Evolutionary conservation across 2,329 filamentous ascomycete genomes (phyloP), one percentile per base, ranked within the genome.

Genomic region (Paecilomyces sp.): DNA sequence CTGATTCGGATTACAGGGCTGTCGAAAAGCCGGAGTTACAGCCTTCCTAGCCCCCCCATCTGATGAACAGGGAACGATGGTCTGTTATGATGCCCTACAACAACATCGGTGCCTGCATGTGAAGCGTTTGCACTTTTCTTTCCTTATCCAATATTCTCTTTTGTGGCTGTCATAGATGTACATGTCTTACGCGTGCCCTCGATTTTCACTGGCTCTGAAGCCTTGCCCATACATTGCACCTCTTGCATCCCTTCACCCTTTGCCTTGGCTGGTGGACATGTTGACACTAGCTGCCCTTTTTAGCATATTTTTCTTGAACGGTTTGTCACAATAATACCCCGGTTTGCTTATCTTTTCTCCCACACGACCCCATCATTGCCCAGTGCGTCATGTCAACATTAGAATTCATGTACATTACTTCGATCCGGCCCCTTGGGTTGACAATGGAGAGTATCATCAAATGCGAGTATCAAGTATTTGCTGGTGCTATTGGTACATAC

Each of bases 1-100:
- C 68, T 51, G 66, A 72, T 18, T 60, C 64, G 36, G 62, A 68
- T 13, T 71, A 73, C 56, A 58, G 70, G 15, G 66, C 67, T 53
- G 65, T 68, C 7, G 65, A 66, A 8, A 77, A 76, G 61, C 70
- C 72, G 28, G 75, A 76, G 62, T 61, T 77, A 61, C 72, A 75
- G 60, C 64, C 65, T 47, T 61, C 65, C 64, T 56, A 63, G 47
- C 25, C 25, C 6, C 3, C 25, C 25, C 3, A 28, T 28, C 6
- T 28, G 25, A 28, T 28, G 22, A 22, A 22, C 22, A 22, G 22
- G 22, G 22, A 22, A 22, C 22, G 22, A 22, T 22, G 22, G 3
- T 28, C 25, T 28, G 25, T 28, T 28, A 6, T 28, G 25, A 28
- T 28, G 25, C 25, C 25, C 69, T 55, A 71, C 73, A 61, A 70